A percentile compares a stretch with the other conserved stretches of the same genome.
These are phyloP conservation scores for Tilletia setariae DNA, from an alignment of 1,284 basidiomycete genomes.

Conservation along the genomic window DNA sequence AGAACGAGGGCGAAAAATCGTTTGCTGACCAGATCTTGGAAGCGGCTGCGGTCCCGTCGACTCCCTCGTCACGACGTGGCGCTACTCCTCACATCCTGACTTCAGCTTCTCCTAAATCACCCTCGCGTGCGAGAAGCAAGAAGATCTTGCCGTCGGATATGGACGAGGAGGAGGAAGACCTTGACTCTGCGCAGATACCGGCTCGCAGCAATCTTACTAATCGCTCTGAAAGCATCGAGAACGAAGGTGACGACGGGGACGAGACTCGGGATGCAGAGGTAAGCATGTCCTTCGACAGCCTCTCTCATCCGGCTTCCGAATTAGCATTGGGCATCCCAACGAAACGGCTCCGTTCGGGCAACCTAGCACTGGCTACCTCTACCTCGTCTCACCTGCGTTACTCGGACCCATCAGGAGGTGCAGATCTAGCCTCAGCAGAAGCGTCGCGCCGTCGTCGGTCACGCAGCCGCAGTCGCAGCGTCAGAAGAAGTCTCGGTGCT, in stretches of 20 bases:
- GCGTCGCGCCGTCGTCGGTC: not conserved
- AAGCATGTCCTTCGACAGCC: not conserved
- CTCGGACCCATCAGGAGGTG: not conserved
- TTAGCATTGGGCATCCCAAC: not conserved
- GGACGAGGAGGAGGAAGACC: not conserved
- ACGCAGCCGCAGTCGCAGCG: not conserved
- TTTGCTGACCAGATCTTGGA: not conserved
- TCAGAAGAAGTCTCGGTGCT: no score
- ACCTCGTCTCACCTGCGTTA: not conserved
- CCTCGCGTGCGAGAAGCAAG: not conserved
- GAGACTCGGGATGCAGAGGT: not conserved
- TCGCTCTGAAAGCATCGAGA: not conserved
- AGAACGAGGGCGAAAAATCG: not conserved
- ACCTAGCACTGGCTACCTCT: not conserved
- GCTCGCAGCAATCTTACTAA: no score
- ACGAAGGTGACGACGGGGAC: not conserved
- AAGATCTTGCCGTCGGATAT: no score
- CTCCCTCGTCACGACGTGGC: not conserved
- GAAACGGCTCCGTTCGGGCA: slow-evolving; percentile 1
- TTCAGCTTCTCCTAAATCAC: not conserved
- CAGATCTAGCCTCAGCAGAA: not conserved
- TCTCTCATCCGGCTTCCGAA: slow-evolving; percentile 2
- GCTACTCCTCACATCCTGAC: not conserved
- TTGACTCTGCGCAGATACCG: no score
- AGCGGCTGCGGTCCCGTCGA: not conserved